Evolutionary conservation across 73 alveolate species (phyloP).

Genomic region (Tetrahymena borealis): DNA sequence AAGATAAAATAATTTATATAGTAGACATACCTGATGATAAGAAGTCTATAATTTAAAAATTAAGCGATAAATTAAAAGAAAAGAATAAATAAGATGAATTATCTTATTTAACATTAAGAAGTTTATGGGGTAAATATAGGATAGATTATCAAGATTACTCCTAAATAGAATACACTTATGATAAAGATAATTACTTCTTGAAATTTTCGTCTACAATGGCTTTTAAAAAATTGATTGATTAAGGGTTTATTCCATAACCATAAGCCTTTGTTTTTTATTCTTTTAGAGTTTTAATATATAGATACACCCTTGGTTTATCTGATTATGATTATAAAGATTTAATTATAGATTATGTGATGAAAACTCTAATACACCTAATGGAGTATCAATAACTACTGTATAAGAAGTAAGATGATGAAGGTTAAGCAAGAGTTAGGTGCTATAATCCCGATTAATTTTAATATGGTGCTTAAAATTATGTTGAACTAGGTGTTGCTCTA

Average conservation of each 20-base stretch:
- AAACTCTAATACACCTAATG: not conserved
- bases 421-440: not conserved
- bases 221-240: too few relatives aligned
- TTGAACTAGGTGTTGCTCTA: not conserved
- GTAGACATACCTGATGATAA: not conserved
- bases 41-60: not conserved
- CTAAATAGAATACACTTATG: too few relatives aligned
- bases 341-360: not conserved
- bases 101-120: not conserved
- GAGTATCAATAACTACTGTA: not conserved
- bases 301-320: not conserved
- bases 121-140: not conserved
- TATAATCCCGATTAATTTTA: not conserved
- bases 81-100: not conserved
- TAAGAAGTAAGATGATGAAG: not conserved
- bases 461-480: not conserved
- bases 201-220: too few relatives aligned
- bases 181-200: too few relatives aligned
- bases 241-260: too few relatives aligned
- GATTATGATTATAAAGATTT: not conserved
- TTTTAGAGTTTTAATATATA: not conserved
- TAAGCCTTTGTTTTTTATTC: not conserved
- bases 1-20: not conserved
- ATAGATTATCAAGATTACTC: too few relatives aligned
- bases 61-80: not conserved